Evolutionary conservation across 164 flowering plant species (phyloP), one percentile per base, ranked within the genome.

Genomic region (Paratinospora sagittata): DNA sequence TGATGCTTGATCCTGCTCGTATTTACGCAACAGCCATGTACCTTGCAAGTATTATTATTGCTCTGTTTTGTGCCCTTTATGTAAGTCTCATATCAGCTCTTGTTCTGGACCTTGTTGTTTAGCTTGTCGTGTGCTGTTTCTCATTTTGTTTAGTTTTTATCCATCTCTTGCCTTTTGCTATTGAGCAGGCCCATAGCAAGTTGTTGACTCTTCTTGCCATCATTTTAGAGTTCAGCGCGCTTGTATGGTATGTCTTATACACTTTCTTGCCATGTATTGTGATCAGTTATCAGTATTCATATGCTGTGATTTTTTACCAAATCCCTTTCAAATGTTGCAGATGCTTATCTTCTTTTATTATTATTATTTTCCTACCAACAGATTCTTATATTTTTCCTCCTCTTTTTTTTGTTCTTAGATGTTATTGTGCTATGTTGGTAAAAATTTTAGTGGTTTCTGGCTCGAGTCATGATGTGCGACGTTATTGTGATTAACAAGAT

Each of bases 1-100:
- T 93, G 98, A 93, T 93, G 97, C 90, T 93, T 81, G 98, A 93
- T 73, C 96, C 98, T 75, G 98, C 84, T 66, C 97, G 98, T 9
- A 87, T 93, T 6, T 93, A 90, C 78, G 98, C 98, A 52, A 93
- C 98, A 57, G 91, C 95, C 23, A 62, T 86, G 70, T 93, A 84
- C 80, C 80, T 90, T 77, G 96, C 91, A 11, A 90, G 96, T 67
- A 86, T 91, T 27, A 81, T 93, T 26, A 61, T 91, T 70, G 90
- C 98, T 23, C 84, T 93, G 43, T 86, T 93, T 77, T 89, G 89
- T 82, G 96, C 98, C 67, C 85, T 93, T 76, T 93, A 89, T 81
- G 98, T 93, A 80, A 83, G 98, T 85, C n/a, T 10, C 37, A 13
- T 23, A 7, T 13, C 21, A 16, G 3, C 27, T 24, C 61, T 26